A percentile compares a stretch with the other conserved stretches of the same genome.
These are phyloP conservation scores for Geranium rotundifolium DNA, from an alignment of 345 rosid species.

Conservation along the genomic window DNA sequence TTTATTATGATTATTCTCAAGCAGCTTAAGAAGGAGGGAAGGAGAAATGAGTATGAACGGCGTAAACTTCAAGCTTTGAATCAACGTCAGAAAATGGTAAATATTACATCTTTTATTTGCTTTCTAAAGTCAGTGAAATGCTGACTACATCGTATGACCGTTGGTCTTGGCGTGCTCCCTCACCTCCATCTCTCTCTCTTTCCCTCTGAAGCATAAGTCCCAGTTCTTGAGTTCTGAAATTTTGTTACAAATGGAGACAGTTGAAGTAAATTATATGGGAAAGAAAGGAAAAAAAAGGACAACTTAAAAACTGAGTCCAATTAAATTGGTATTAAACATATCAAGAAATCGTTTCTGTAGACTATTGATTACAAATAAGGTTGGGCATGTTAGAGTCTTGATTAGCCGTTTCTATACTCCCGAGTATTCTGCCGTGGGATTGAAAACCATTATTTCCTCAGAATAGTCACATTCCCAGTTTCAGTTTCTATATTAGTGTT, in stretches of 20 bases:
- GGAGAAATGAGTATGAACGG: conserved; percentile 68
- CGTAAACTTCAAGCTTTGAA: conserved; percentile 64
- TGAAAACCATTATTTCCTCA: background rate
- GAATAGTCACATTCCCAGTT: background rate
- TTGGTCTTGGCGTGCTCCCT: background rate
- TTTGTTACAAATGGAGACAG: no score
- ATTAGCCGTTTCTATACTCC: background rate
- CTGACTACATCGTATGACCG: background rate
- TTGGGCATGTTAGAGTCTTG: background rate
- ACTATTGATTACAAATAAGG: background rate
- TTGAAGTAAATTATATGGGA: background rate
- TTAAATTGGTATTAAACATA: background rate
- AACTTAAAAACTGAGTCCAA: background rate
- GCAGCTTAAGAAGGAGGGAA: conserved; percentile 66
- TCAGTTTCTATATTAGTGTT: background rate
- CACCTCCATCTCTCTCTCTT: background rate
- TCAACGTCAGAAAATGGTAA: conserved; percentile 70
- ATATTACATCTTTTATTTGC: background rate
- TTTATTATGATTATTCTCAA: conserved; percentile 11
- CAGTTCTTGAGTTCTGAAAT: no score
- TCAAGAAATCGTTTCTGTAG: background rate
- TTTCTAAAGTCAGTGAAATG: background rate
- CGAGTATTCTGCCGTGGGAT: background rate
- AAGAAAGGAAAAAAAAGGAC: background rate
- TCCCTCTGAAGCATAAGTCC: background rate